Evolutionary conservation across 805 yeast genomes (phyloP), one percentile per base, ranked within the genome.

Genomic region (Pichia membranifaciens): DNA sequence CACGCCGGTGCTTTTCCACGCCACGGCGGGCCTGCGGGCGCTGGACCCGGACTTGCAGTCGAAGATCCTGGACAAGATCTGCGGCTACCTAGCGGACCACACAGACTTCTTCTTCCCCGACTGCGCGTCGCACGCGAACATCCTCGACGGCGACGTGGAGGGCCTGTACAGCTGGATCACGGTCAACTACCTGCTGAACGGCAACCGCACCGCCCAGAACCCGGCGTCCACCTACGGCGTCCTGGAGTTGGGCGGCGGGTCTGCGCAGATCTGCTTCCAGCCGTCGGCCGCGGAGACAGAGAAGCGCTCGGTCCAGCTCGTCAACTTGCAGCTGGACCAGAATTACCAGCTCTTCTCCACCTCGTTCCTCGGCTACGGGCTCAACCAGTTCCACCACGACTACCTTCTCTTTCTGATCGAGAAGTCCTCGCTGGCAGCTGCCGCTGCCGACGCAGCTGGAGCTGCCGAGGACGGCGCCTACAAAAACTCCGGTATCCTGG

Each of bases 111-210:
- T 65, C 54, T 51, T 83, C 13, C 85, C 86, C 2, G 84, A 81
- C 54, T 83, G 88, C 60, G 56, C 61, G 3, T 61, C 77, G 2
- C 88, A 82, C 58, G 66, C 82, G 18, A 77, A 76, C 51, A 70
- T 79, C 12, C 74, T 83, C 7, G 79, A 78, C 49, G 88, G 87
- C 0, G 84, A 81, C 51, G 62, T 71, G 3, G 88, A 83, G 58
- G 88, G 87, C 0, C 51, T 82, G 12, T 79, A 79, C 54, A 81
- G 83, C 2, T 83, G 88, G 88, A 62, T 82, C 8, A 74, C 84
- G 0, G 59, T 81, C 22, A 83, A 82, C 57, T 79, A 78, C 44
- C 58, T 79, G 51, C 67, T 74, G 25, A 78, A 78, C 1, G 58
- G 76, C 0, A 64, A 65, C 40, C 73, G 71, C 47, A 60, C 70